Percentiles rank a stretch among this genome's conserved stretches.
These are phyloP conservation scores for Incumbomyces delicatus DNA, from an alignment of 2,329 filamentous ascomycete genomes.

Conservation along the genomic window DNA sequence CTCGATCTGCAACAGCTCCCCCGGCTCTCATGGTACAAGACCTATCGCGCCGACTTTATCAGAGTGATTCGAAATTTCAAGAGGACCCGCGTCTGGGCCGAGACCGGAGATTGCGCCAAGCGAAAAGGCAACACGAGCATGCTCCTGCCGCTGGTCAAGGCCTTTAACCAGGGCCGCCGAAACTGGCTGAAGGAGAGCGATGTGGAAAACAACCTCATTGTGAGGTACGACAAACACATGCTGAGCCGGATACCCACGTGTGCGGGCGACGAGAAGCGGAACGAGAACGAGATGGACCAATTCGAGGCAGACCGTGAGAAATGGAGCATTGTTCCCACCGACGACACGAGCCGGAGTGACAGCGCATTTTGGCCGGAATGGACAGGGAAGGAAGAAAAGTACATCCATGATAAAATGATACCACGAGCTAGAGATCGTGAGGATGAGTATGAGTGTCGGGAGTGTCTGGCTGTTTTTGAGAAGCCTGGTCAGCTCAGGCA, in stretches of 20 bases:
- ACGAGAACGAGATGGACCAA: conserved; percentile 2
- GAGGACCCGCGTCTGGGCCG: conserved; percentile 2
- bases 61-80: conserved; percentile 6
- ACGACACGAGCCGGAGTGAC: conserved; percentile 3
- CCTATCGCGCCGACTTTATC: conserved; percentile 2
- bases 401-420: conserved; percentile 5
- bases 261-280: neutral
- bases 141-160: conserved; percentile 1
- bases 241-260: neutral
- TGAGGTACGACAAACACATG: conserved; percentile 2
- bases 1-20: neutral
- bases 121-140: neutral
- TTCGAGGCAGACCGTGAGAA: conserved; percentile 6
- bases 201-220: conserved; percentile 6
- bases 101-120: conserved; percentile 1
- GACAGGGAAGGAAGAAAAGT: conserved; percentile 7
- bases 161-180: conserved; percentile 3
- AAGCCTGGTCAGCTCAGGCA: conserved; percentile 1
- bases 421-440: neutral
- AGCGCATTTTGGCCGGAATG: conserved; percentile 3
- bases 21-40: neutral
- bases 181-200: conserved; percentile 2
- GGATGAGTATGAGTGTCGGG: neutral
- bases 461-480: conserved; percentile 5
- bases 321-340: conserved; percentile 2